A percentile compares a stretch with the other conserved stretches of the same genome.
Evolutionary conservation across 139 green algal species (phyloP).

Genomic region (Prasinococcaceae sp.): DNA sequence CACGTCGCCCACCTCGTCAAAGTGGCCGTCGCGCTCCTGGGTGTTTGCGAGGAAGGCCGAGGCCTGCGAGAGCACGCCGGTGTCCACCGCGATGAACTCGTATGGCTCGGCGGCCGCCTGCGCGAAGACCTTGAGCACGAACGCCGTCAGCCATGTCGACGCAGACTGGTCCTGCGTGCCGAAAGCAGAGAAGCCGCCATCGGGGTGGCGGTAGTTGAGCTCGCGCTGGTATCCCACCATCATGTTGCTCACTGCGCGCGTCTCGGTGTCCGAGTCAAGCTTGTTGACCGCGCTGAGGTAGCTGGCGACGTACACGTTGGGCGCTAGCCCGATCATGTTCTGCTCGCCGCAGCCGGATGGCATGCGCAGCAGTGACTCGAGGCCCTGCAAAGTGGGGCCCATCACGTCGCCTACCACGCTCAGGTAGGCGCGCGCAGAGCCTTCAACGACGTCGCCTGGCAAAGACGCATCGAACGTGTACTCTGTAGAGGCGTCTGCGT

Average conservation of each 20-base stretch:
- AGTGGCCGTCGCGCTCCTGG: conserved; percentile 2
- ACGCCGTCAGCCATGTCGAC: conserved; percentile 16
- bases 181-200: conserved; percentile 12
- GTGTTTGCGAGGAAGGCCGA: not conserved
- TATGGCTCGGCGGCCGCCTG: not conserved
- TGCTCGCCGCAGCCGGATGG: conserved; percentile 17
- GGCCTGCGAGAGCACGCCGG: not conserved
- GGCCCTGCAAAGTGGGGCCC: conserved; percentile 7
- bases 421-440: not conserved
- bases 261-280: not conserved
- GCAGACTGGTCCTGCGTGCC: conserved; percentile 1
- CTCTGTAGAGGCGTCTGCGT: not conserved
- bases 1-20: not conserved
- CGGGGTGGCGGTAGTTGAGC: conserved; percentile 9
- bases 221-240: conserved; percentile 12
- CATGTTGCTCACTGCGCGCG: conserved; percentile 4
- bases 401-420: conserved; percentile 11
- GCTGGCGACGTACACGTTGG: conserved; percentile 10
- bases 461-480: not conserved
- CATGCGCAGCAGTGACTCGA: conserved; percentile 6
- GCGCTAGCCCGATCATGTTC: conserved; percentile 14
- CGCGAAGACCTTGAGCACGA: conserved; percentile 13
- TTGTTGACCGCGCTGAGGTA: conserved; percentile 6
- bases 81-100: not conserved
- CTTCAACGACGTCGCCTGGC: not conserved